Evolutionary conservation across 2,329 filamentous ascomycete genomes (phyloP).

Genomic region (Cordyceps tenuipes): DNA sequence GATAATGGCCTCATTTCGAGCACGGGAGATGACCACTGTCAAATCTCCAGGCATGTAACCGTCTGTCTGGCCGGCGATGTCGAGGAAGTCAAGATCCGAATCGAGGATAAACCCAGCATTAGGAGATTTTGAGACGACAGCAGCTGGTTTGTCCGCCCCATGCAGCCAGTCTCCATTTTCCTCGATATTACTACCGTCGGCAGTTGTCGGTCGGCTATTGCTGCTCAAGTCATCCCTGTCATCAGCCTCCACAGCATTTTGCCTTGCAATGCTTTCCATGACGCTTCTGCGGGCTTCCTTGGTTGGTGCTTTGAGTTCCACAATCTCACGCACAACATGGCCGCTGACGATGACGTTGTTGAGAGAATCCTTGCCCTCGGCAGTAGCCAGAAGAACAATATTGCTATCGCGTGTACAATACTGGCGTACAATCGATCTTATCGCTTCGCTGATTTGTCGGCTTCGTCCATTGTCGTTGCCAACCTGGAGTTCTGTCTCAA

Average conservation of each 20-base stretch:
- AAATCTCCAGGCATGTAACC: constrained; percentile 98
- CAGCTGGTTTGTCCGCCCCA: constrained; percentile 51
- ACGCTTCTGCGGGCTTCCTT: constrained; percentile 83
- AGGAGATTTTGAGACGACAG: constrained; percentile 24
- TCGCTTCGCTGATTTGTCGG: constrained; percentile 81
- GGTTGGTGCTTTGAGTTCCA: constrained; percentile 81
- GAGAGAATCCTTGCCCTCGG: constrained; percentile 84
- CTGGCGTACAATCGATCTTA: constrained; percentile 74
- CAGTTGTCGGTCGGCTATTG: constrained; percentile 49
- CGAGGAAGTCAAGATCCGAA: constrained; percentile 75
- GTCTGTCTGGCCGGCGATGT: constrained; percentile 87
- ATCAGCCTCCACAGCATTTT: constrained; percentile 37
- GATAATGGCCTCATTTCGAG: constrained; percentile 87
- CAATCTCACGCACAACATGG: constrained; percentile 85
- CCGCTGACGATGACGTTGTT: constrained; percentile 87
- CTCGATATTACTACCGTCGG: constrained; percentile 47
- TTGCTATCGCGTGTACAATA: constrained; percentile 73
- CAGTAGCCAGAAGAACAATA: constrained; percentile 82
- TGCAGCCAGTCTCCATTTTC: constrained; percentile 66
- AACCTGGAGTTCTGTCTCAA: constrained; percentile 88
- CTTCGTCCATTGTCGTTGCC: constrained; percentile 90
- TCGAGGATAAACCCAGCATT: constrained; percentile 64
- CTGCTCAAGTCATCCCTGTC: constrained; percentile 29
- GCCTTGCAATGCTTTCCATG: constrained; percentile 66
- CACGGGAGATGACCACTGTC: constrained; percentile 73